Evolutionary conservation across 2,329 filamentous ascomycete genomes (phyloP).

Genomic region (Arachnopeziza araneosa): DNA sequence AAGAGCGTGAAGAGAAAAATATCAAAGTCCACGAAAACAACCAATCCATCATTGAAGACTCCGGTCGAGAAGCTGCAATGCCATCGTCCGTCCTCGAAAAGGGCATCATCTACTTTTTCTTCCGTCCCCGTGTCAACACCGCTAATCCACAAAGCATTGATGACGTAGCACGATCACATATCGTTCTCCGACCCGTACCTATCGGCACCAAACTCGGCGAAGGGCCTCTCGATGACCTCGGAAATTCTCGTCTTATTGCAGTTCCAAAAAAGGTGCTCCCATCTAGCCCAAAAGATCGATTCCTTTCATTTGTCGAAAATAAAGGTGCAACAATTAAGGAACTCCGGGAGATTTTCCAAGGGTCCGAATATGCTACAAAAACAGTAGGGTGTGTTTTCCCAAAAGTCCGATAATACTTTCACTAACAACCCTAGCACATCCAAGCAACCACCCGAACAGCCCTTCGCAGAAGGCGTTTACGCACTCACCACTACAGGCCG

Average conservation of each 20-base stretch:
- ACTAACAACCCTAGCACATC: slow-evolving; percentile 38
- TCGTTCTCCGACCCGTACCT: slow-evolving; percentile 70
- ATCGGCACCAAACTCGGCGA: slow-evolving; percentile 61
- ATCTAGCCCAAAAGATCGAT: slow-evolving; percentile 59
- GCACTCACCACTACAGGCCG: slow-evolving; percentile 67
- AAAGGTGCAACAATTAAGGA: slow-evolving; percentile 57
- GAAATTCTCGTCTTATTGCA: slow-evolving; percentile 66
- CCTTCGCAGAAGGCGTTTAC: slow-evolving; percentile 82
- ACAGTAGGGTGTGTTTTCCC: slow-evolving; percentile 48
- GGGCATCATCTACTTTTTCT: slow-evolving; percentile 88
- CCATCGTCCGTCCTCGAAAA: slow-evolving; percentile 68
- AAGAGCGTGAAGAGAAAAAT: slow-evolving; percentile 21
- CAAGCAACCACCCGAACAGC: slow-evolving; percentile 62
- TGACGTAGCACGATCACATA: slow-evolving; percentile 73
- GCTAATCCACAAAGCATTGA: slow-evolving; percentile 62
- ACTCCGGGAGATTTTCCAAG: slow-evolving; percentile 65
- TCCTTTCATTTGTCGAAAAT: slow-evolving; percentile 82
- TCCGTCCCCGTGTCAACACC: slow-evolving; percentile 68
- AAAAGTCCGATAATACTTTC: background rate
- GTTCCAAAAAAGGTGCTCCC: slow-evolving; percentile 84
- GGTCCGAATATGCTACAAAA: slow-evolving; percentile 68
- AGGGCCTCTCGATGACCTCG: slow-evolving; percentile 41
- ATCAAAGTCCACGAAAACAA: slow-evolving; percentile 26
- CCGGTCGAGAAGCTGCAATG: slow-evolving; percentile 31
- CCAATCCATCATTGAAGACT: slow-evolving; percentile 26